Base-by-base conservation (phyloP, 1,284 basidiomycete species). In the Erythrobasidium hasegawianum region DNA sequence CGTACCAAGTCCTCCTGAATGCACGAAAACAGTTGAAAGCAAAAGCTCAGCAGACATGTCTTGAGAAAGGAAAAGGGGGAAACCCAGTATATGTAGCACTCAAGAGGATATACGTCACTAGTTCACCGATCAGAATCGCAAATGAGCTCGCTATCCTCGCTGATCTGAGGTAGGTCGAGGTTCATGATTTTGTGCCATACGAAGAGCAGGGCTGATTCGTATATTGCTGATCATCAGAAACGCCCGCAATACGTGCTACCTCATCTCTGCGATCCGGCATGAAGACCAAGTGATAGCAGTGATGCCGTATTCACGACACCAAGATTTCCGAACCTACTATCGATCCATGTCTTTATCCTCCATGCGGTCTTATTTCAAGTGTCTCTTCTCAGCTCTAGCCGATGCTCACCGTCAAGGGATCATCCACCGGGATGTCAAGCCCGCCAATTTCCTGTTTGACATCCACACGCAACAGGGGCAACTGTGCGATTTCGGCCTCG, bases 361-460 rank as follows among this genome's bases (percentile, higher is more conserved):
- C 38, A 85, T 97, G 64, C 89, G 88, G 75, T 81, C 85, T 58
- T 99, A 98, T 80, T 87, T 98, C 73, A 86, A 87, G 45, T 94
- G 89, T 75, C 85, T 99, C 76, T 87, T 98, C 76, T 87, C 89
- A 20, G 93, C 91, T 0, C 78, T 98, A 59, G 86, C 88, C 57
- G 92, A 95, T 72, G 88, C 91, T 22, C 96, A 98, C 76, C 80
- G 85, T n/a, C 82, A 90, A 56, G 85, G 84, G 7, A 88, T 98
- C 74, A 89, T 98, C 57, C 95, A 98, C 78, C 90, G 95, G 40
- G 95, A 98, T 77, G 90, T 98, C 74, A 98, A 98, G 76, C 96
- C 95, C 16, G 95, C 95, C 69, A 98, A 98, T 78, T 98, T 98
- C 75, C 83, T 98, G 38, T 98, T 90, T 77, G 90, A 98, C 77